phyloP scores from a whole-genome alignment of 768 basidiomycete genomes.

The Amanita muscaria region DNA sequence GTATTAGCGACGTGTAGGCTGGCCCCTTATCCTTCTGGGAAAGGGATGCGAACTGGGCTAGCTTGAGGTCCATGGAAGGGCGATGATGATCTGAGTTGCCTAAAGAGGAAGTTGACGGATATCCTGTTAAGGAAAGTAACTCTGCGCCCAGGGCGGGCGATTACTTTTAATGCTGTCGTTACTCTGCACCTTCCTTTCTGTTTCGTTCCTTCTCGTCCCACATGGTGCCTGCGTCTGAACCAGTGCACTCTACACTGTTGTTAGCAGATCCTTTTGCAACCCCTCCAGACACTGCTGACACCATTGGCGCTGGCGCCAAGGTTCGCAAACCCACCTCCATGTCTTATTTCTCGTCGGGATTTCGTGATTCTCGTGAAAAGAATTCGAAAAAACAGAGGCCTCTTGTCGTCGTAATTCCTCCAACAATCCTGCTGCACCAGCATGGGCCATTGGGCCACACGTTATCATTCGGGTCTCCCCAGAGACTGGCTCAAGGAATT shows the following conservation, averaged over 20 bases:
- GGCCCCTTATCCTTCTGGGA: constrained; percentile 81
- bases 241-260: constrained; percentile 11
- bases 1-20: constrained; percentile 62
- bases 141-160: too few species aligned
- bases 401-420: constrained; percentile 62
- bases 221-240: constrained; percentile 25
- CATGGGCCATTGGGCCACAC: constrained; percentile 53
- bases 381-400: constrained; percentile 34
- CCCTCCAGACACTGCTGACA: constrained; percentile 21
- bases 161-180: constrained; percentile 35
- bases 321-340: constrained; percentile 41
- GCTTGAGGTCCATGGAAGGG: constrained; percentile 70
- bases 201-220: constrained; percentile 41
- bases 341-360: constrained; percentile 42
- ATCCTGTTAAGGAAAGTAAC: too few species aligned
- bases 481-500: constrained; percentile 58
- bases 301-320: constrained; percentile 21
- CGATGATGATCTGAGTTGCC: background rate
- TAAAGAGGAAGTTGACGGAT: constrained; percentile 16
- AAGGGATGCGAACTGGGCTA: constrained; percentile 53
- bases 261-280: background rate
- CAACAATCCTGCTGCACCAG: constrained; percentile 46
- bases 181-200: constrained; percentile 37
- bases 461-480: constrained; percentile 46
- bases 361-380: constrained; percentile 37